Conservation (phyloP, 1,139 yeast genomes). For the Torulaspora globosa region DNA sequence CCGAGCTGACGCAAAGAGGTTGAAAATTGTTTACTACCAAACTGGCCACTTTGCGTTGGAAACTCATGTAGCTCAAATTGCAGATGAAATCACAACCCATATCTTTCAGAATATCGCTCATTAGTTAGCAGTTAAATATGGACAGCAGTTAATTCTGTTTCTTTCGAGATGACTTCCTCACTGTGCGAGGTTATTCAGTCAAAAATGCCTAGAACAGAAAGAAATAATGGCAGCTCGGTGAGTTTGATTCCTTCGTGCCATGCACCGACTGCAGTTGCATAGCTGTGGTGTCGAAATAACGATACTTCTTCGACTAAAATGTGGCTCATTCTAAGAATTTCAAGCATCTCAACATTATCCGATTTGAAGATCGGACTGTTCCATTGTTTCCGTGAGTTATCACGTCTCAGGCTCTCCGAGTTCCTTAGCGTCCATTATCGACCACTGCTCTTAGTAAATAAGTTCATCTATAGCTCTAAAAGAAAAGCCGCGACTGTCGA, state of each 20-base stretch:
- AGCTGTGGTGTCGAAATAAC: no score
- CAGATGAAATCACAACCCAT: conserved; percentile 29
- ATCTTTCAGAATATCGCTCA: conserved; percentile 9
- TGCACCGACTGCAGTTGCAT: no score
- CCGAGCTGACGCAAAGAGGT: conserved; percentile 36
- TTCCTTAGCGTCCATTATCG: no score
- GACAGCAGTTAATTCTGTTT: not conserved
- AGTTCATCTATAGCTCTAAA: not conserved
- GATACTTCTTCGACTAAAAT: no score
- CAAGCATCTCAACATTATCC: no score
- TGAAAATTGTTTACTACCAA: conserved; percentile 33
- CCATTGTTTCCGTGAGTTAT: not conserved
- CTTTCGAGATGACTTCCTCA: not conserved
- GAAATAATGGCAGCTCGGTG: no score
- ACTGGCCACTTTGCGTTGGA: conserved; percentile 45
- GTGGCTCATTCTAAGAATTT: no score
- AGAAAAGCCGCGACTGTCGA: not conserved
- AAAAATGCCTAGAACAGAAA: no score
- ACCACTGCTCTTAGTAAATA: not conserved
- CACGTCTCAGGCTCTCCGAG: not conserved
- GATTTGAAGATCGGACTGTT: not conserved
- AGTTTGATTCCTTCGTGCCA: no score
- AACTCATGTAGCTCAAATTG: conserved; percentile 36
- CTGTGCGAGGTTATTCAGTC: not conserved
- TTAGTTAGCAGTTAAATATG: not conserved